Evolutionary conservation across 257 asterid genomes (phyloP).

Genomic region (Gentiana dahurica): DNA sequence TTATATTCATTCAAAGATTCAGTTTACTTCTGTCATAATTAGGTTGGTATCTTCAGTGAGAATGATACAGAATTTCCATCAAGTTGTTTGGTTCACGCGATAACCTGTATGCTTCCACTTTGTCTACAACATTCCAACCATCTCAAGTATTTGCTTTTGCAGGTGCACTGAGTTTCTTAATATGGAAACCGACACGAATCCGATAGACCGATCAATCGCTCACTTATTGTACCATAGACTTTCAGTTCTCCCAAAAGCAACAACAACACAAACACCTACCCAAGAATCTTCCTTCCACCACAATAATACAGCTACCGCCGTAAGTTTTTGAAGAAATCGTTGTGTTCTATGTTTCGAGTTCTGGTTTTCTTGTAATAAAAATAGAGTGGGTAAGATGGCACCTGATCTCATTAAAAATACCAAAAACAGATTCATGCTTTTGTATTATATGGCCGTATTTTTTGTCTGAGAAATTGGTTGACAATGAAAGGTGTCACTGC

Average conservation of each 20-base stretch:
- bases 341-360: neutral
- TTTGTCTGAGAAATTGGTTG: slow-evolving; percentile 20
- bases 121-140: no score
- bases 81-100: no score
- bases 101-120: no score
- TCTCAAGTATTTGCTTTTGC: slow-evolving; percentile 4
- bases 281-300: slow-evolving; percentile 15
- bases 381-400: slow-evolving; percentile 7
- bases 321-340: slow-evolving; percentile 11
- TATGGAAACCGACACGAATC: slow-evolving; percentile 74
- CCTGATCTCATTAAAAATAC: slow-evolving; percentile 11
- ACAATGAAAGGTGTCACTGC: neutral
- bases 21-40: neutral
- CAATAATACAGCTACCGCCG: slow-evolving; percentile 30
- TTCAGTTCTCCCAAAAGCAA: slow-evolving; percentile 15
- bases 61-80: no score
- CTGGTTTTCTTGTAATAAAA: slow-evolving; percentile 7
- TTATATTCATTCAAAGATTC: neutral
- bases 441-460: slow-evolving; percentile 14
- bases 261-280: slow-evolving; percentile 19
- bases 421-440: slow-evolving; percentile 38
- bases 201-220: slow-evolving; percentile 82
- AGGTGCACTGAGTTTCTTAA: slow-evolving; percentile 45
- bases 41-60: neutral
- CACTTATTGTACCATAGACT: slow-evolving; percentile 72